Evolutionary conservation across 129 eudicot genomes (phyloP).

Genomic region (Arctium minus): DNA sequence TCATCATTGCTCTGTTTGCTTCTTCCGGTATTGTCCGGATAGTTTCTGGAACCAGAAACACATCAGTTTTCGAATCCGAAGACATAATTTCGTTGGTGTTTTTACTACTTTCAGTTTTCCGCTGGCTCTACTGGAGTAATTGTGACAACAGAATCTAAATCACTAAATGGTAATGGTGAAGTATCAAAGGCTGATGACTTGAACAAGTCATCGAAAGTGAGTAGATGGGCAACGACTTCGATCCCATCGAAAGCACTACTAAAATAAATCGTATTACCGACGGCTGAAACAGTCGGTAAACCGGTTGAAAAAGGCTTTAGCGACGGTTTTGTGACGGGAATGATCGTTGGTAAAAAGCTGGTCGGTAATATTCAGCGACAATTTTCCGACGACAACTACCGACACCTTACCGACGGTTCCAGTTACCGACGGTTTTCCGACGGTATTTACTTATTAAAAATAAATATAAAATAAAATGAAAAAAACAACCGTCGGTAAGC

Average conservation of each 20-base stretch:
- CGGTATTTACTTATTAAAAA: no score
- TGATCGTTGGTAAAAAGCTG: no score
- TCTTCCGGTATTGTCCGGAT: slow-evolving; percentile 28
- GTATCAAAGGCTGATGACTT: not conserved
- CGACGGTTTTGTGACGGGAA: no score
- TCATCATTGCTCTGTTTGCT: slow-evolving; percentile 26
- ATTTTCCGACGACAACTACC: no score
- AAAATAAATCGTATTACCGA: no score
- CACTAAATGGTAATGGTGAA: not conserved
- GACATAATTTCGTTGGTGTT: slow-evolving; percentile 29
- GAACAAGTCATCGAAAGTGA: slow-evolving; percentile 19
- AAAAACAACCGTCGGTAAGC: no score
- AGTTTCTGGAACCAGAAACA: not conserved
- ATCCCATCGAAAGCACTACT: slow-evolving; percentile 25
- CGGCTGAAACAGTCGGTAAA: no score
- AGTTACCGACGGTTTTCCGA: no score
- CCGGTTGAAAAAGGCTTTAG: no score
- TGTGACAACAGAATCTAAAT: not conserved
- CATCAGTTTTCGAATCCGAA: slow-evolving; percentile 3
- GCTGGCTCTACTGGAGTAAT: slow-evolving; percentile 41
- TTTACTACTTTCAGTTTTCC: slow-evolving; percentile 25
- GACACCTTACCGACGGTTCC: no score
- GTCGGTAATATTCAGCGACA: no score
- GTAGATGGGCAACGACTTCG: slow-evolving; percentile 44
- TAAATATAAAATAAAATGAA: no score